These are phyloP conservation scores for Novakomyces olei DNA, from an alignment of 805 yeast genomes.

Conservation along the genomic window DNA sequence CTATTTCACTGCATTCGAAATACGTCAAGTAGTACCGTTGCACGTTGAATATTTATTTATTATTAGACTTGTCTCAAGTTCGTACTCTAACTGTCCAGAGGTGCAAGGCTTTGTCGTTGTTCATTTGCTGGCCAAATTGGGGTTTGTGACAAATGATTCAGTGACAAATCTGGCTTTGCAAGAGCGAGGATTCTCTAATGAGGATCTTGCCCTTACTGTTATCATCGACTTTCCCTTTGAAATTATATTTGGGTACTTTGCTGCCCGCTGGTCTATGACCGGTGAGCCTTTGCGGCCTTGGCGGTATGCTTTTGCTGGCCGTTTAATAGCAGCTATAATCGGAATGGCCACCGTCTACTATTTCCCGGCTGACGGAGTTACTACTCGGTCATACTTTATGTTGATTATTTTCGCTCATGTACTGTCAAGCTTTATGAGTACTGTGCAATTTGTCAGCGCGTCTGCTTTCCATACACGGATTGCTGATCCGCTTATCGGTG, in stretches of 20 bases:
- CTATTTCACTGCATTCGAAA: no score
- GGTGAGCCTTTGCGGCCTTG: slow-evolving; percentile 53
- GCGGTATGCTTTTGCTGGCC: slow-evolving; percentile 68
- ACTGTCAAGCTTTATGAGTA: slow-evolving; percentile 52
- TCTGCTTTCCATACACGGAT: slow-evolving; percentile 88
- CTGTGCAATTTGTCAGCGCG: slow-evolving; percentile 83
- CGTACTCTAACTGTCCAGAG: slow-evolving; percentile 29
- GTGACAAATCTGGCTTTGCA: slow-evolving; percentile 79
- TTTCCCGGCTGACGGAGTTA: slow-evolving; percentile 38
- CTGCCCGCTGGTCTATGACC: slow-evolving; percentile 85
- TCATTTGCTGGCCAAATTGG: slow-evolving; percentile 64
- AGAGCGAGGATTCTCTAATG: slow-evolving; percentile 81
- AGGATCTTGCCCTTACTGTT: slow-evolving; percentile 80
- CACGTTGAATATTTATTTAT: neutral
- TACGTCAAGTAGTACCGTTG: no score
- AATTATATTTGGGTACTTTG: slow-evolving; percentile 81
- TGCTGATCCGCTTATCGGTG: slow-evolving; percentile 91
- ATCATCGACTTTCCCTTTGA: slow-evolving; percentile 91
- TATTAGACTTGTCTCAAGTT: slow-evolving; percentile 12
- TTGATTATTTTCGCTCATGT: neutral
- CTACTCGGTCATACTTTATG: slow-evolving; percentile 40
- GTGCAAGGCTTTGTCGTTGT: slow-evolving; percentile 54
- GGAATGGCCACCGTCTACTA: slow-evolving; percentile 51
- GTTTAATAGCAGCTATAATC: slow-evolving; percentile 48
- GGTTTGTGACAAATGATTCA: slow-evolving; percentile 88